phyloP scores from a whole-genome alignment of 2,329 filamentous ascomycete species.

The Alternaria burnsii region DNA sequence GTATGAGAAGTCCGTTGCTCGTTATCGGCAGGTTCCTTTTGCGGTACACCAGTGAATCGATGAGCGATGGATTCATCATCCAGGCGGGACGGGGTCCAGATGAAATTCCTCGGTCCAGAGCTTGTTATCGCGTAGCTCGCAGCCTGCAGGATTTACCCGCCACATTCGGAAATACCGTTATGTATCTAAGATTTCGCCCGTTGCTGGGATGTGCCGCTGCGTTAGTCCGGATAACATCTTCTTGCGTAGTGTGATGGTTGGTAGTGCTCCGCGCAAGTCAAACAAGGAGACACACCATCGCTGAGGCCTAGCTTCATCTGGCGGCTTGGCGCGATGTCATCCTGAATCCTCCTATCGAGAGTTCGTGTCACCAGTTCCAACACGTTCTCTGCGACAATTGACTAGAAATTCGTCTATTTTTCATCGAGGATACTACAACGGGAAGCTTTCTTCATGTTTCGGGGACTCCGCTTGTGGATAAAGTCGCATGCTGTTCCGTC shows the following conservation, averaged over 20 bases:
- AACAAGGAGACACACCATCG: not conserved
- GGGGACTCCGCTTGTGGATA: not conserved
- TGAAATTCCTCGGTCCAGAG: not conserved
- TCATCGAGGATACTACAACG: not conserved
- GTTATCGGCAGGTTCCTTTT: not conserved
- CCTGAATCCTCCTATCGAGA: not conserved
- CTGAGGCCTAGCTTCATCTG: not conserved
- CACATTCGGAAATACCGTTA: not conserved
- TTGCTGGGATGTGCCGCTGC: not conserved
- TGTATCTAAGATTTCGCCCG: not conserved
- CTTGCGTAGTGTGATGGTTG: not conserved
- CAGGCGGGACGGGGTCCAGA: not conserved
- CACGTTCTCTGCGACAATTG: not conserved
- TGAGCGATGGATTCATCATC: too few species aligned
- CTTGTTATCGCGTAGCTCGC: not conserved
- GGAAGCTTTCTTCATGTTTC: not conserved
- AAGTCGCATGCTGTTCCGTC: not conserved
- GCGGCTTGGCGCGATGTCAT: not conserved
- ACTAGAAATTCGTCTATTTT: not conserved
- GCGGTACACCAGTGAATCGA: too few species aligned
- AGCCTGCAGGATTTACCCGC: not conserved
- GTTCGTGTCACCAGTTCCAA: not conserved
- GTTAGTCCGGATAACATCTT: not conserved
- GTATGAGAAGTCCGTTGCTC: fast-evolving
- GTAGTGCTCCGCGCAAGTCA: not conserved